Conservation (phyloP, 1,284 basidiomycete genomes). For the Apiotrichum akiyoshidainum region DNA sequence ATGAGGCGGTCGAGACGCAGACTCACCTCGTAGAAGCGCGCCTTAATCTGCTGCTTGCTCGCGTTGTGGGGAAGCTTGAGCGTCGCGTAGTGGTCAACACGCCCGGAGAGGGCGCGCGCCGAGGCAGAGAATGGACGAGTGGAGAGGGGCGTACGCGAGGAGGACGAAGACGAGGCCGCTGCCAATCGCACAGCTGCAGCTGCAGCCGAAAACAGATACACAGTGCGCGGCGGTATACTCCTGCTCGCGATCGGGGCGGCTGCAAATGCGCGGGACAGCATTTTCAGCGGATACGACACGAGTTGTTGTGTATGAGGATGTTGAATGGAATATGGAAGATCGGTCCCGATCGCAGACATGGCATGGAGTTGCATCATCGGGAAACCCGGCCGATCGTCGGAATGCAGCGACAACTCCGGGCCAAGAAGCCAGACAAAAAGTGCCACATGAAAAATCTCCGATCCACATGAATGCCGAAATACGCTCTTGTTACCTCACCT, state of each 20-base stretch:
- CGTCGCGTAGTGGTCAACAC: constrained; percentile 43
- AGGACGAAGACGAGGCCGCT: not conserved
- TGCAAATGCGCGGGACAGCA: no score
- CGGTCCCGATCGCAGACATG: no score
- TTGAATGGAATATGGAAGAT: no score
- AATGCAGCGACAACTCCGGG: no score
- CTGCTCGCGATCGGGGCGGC: no score
- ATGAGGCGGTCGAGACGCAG: not conserved
- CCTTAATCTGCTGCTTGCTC: constrained; percentile 51
- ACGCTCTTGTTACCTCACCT: not conserved
- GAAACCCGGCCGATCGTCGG: no score
- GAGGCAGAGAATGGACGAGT: not conserved
- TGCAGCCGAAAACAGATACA: not conserved
- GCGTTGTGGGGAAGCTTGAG: constrained; percentile 44
- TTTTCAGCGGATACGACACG: no score
- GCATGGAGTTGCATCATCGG: no score
- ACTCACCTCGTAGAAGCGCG: constrained; percentile 52
- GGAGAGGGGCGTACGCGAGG: not conserved
- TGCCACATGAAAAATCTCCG: no score
- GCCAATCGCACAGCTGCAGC: not conserved
- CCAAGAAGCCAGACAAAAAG: no score
- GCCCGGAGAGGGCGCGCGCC: not conserved
- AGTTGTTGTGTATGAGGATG: no score
- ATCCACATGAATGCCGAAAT: not conserved
- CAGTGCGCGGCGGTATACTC: no score